Evolutionary conservation across 2,329 filamentous ascomycete genomes (phyloP).

Genomic region (Fusarium pseudograminearum): DNA sequence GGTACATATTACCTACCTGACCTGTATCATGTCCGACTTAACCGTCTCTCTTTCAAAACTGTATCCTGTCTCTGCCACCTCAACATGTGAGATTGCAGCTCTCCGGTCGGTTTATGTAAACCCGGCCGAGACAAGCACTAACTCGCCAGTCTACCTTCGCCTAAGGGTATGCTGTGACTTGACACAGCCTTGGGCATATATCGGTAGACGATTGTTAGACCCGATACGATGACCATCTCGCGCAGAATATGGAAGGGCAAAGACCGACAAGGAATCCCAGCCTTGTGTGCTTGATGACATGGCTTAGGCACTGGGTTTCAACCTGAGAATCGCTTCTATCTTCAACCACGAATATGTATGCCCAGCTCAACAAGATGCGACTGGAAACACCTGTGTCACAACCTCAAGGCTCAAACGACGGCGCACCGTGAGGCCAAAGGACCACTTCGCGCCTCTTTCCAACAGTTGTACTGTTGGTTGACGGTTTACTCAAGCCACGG

Average conservation of each 20-base stretch:
- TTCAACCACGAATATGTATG: background rate
- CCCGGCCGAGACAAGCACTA: background rate
- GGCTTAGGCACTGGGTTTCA: background rate
- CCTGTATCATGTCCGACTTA: background rate
- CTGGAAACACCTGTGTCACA: background rate
- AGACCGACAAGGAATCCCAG: background rate
- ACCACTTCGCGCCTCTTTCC: background rate
- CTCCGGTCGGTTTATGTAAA: background rate
- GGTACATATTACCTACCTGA: background rate
- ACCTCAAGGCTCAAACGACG: background rate
- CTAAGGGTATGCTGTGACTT: background rate
- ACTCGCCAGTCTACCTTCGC: background rate
- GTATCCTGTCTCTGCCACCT: background rate
- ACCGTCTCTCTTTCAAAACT: background rate
- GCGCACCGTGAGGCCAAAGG: too few species aligned
- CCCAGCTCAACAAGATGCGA: background rate
- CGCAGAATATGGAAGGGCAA: background rate
- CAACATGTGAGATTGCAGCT: background rate
- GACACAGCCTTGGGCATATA: background rate
- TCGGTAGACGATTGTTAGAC: background rate
- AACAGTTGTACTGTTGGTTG: background rate
- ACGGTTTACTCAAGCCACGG: background rate
- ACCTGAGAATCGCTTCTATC: background rate
- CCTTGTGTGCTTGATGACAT: background rate
- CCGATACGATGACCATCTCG: background rate